These are phyloP conservation scores for Cyclocybe cylindracea DNA, from an alignment of 768 basidiomycete species.

Conservation along the genomic window DNA sequence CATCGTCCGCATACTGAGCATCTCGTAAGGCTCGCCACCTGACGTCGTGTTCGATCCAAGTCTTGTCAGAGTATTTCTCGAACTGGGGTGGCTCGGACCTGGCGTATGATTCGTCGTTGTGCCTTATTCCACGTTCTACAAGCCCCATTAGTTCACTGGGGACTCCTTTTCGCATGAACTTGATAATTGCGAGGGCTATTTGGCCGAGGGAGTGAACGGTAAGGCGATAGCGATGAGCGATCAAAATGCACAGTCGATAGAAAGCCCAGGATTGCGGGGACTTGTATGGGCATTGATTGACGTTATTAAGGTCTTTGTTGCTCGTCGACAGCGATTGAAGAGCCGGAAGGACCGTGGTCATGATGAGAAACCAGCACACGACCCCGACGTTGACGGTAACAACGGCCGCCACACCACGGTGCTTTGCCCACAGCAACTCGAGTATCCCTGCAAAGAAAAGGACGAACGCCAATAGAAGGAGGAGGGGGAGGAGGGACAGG, in stretches of 20 bases:
- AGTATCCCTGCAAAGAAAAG: slow-evolving; percentile 28
- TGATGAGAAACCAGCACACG: slow-evolving; percentile 15
- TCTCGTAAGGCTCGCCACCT: slow-evolving; percentile 8
- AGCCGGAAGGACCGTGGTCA: slow-evolving; percentile 23
- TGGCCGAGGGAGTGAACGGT: not conserved
- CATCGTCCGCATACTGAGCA: slow-evolving; percentile 5
- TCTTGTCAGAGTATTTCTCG: slow-evolving; percentile 6
- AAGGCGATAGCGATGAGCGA: not conserved
- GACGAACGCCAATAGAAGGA: slow-evolving; percentile 24
- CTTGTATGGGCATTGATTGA: slow-evolving; percentile 24
- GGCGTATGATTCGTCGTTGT: too few relatives aligned
- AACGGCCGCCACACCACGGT: slow-evolving; percentile 15
- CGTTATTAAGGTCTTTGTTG: slow-evolving; percentile 4
- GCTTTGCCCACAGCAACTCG: slow-evolving; percentile 22
- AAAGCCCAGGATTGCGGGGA: slow-evolving; percentile 27
- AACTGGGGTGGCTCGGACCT: slow-evolving; percentile 2
- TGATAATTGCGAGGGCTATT: not conserved
- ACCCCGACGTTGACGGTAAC: slow-evolving; percentile 18
- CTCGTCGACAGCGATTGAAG: slow-evolving; percentile 14
- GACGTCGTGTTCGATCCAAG: slow-evolving; percentile 12
- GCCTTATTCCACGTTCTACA: too few relatives aligned
- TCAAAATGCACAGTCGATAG: slow-evolving; percentile 7
- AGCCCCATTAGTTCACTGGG: too few relatives aligned
- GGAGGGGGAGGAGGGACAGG: slow-evolving; percentile 23
- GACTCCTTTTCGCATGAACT: not conserved